Conservation (phyloP, 306 rosid genomes). For the Lupinus albus region DNA sequence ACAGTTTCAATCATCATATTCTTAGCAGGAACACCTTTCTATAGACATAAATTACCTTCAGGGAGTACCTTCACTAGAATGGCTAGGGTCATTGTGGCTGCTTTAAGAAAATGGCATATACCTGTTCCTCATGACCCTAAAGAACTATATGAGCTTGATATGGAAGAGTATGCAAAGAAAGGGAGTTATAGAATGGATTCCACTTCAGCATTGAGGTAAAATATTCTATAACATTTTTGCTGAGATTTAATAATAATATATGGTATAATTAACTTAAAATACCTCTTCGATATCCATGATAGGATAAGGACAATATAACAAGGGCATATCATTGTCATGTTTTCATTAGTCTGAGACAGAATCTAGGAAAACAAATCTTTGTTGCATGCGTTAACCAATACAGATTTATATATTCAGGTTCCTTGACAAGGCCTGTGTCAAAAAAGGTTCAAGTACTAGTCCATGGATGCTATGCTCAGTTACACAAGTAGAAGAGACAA, state of each 20-base stretch:
- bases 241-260: background rate
- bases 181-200: conserved; percentile 60
- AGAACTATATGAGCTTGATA: conserved; percentile 63
- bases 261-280: too few relatives aligned
- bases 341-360: too few relatives aligned
- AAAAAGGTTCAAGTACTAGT: conserved; percentile 43
- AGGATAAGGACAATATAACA: too few relatives aligned
- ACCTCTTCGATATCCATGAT: too few relatives aligned
- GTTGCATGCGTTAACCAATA: background rate
- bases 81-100: conserved; percentile 67
- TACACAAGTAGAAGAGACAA: conserved; percentile 86
- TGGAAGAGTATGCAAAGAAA: conserved; percentile 54
- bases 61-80: conserved; percentile 73
- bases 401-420: conserved; percentile 48
- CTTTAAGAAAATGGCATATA: conserved; percentile 53
- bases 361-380: too few relatives aligned
- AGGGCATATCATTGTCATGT: too few relatives aligned
- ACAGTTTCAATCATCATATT: conserved; percentile 61
- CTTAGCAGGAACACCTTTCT: conserved; percentile 65
- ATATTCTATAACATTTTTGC: conserved; percentile 10
- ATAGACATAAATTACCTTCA: conserved; percentile 72
- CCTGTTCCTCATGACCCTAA: conserved; percentile 59
- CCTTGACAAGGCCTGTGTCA: conserved; percentile 70
- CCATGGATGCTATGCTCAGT: conserved; percentile 73
- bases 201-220: conserved; percentile 63